Percentiles rank a stretch among this genome's conserved stretches.
phyloP scores from a whole-genome alignment of 306 rosid species.

The Vicia villosa region DNA sequence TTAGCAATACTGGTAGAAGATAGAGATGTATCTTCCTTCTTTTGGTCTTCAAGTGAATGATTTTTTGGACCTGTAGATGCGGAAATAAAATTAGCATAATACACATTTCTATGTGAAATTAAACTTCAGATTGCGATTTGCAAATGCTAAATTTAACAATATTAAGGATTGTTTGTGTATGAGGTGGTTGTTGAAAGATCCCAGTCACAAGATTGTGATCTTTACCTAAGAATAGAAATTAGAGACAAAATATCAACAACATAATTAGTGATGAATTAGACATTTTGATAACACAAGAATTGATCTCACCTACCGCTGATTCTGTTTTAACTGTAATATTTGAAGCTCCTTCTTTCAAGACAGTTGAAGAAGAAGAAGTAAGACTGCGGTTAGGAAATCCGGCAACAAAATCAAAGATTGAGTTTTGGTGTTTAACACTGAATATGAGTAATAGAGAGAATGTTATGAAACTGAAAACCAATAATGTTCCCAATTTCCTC shows the following conservation, averaged over 20 bases:
- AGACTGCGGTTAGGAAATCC: slow-evolving; percentile 25
- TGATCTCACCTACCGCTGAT: slow-evolving; percentile 31
- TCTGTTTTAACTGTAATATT: not conserved
- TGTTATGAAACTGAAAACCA: slow-evolving; percentile 22
- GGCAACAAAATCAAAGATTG: slow-evolving; percentile 30
- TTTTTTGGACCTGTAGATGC: slow-evolving; percentile 34
- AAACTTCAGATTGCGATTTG: slow-evolving; percentile 2
- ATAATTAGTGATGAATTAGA: too few relatives aligned
- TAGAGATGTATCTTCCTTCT: slow-evolving; percentile 20
- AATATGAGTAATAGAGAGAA: slow-evolving; percentile 29
- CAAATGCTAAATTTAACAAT: slow-evolving; percentile 4
- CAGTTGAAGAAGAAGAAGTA: not conserved
- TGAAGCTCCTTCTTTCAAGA: not conserved
- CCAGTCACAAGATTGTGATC: slow-evolving; percentile 9
- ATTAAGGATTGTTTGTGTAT: not conserved
- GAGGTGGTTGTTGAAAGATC: slow-evolving; percentile 21
- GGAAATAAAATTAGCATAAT: slow-evolving; percentile 14
- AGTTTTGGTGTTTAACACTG: slow-evolving; percentile 37
- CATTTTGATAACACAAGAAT: too few relatives aligned
- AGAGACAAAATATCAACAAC: not conserved
- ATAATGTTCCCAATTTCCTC: slow-evolving; percentile 21
- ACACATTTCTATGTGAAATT: not conserved
- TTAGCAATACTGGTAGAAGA: not conserved
- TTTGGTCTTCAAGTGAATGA: slow-evolving; percentile 27
- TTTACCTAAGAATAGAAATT: slow-evolving; percentile 24